phyloP scores from a whole-genome alignment of 768 basidiomycete genomes.

The Boletus subcaerulescens region DNA sequence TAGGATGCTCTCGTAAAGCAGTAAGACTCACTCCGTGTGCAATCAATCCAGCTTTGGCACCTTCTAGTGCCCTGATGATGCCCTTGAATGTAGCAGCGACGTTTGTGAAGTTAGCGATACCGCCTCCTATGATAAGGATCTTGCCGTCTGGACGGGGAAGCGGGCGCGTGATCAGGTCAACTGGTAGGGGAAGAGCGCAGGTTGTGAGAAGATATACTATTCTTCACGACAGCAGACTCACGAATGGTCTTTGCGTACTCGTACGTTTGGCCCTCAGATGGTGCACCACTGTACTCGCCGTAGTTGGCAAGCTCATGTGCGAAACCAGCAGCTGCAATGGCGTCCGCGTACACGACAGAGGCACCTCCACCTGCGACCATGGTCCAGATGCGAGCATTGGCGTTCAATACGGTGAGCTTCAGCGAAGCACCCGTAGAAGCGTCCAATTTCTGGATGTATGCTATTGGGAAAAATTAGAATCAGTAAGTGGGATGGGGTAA shows the following conservation, averaged over 20 bases:
- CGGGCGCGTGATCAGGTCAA: conserved; percentile 95
- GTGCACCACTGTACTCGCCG: conserved; percentile 98
- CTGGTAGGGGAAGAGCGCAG: conserved; percentile 30
- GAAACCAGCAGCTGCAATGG: conserved; percentile 89
- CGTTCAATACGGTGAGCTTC: conserved; percentile 95
- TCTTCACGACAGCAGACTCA: conserved; percentile 37
- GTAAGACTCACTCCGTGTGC: conserved; percentile 30
- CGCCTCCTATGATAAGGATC: conserved; percentile 98
- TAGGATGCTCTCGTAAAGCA: background rate
- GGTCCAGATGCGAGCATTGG: conserved; percentile 96
- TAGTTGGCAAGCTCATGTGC: conserved; percentile 99
- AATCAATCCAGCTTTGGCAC: conserved; percentile 84
- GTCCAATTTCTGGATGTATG: conserved; percentile 98
- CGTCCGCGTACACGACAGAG: conserved; percentile 66
- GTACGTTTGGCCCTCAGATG: conserved; percentile 97
- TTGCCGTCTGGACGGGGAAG: conserved; percentile 83
- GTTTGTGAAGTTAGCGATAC: conserved; percentile 99
- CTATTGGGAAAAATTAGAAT: conserved; percentile 30
- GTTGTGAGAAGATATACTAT: background rate
- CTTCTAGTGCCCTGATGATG: conserved; percentile 95
- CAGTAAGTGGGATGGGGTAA: background rate
- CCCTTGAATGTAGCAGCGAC: conserved; percentile 99
- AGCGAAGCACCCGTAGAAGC: conserved; percentile 96
- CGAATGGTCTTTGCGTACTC: conserved; percentile 99
- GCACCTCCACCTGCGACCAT: conserved; percentile 99